Evolutionary conservation across 352 stramenopile species (phyloP), one percentile per base, ranked within the genome.

Genomic region (Phytophthora sansomeana): DNA sequence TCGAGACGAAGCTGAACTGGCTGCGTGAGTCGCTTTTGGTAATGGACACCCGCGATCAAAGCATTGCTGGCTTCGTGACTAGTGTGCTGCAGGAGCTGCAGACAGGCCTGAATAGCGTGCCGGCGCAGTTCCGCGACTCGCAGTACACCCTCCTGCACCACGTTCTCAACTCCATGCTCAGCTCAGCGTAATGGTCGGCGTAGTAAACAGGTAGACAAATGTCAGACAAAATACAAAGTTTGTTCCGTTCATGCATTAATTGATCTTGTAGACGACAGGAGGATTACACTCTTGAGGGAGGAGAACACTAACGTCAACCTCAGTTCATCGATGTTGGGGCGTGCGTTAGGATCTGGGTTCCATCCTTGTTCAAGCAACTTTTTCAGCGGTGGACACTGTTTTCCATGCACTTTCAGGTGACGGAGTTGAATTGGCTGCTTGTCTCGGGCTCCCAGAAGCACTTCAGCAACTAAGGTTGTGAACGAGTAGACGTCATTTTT

Each of bases 91-190:
- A 91, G 52, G 87, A 95, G 61, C 68, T 95, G 11, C 80, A 93
- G 61, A 69, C 66, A 38, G 82, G 75, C 10, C 59, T 93, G 13
- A 87, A 89, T 61, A 69, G 74, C 53, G 82, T 95, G 6, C 83
- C 85, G 3, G 39, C 33, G 24, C 65, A 89, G 38, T 76, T 68
- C 43, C 82, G 84, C 28, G 85, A 96, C 61, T 93, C 85, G 58
- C 87, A 96, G 80, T 92, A 90, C 63, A 93, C 76, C 36, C 78
- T 95, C 1, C 69, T 95, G 60, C 85, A 92, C 67, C 87, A 95
- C 68, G 88, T 95, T 56, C 74, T 95, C 14, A 95, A 93, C 66
- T 96, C 87, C 50, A 78, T 96, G 69, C 69, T 94, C 26, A 96
- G 80, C 58, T 96, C 82, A 5, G 75, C 75, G 50, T 89, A 73